Evolutionary conservation across 192 early-diverging fungal genomes (phyloP).

Genomic region (Chytriomyces confervae): DNA sequence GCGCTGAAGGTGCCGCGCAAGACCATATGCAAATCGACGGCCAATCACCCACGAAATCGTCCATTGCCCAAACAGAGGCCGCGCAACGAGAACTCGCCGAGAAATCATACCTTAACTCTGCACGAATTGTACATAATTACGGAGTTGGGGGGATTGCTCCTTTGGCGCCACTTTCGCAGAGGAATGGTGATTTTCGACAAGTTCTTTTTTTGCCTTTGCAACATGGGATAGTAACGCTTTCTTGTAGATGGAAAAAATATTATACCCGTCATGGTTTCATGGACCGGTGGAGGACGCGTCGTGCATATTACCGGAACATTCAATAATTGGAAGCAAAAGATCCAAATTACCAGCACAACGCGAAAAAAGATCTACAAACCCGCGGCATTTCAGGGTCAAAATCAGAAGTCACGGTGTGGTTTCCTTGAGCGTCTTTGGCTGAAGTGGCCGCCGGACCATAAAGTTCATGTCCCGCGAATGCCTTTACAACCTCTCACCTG

Average conservation of each 20-base stretch:
- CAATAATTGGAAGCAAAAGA: conserved; percentile 96
- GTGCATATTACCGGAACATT: conserved; percentile 97
- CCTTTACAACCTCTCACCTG: no score
- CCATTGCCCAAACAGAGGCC: not conserved
- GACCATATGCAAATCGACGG: not conserved
- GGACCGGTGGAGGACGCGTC: conserved; percentile 79
- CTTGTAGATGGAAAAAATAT: conserved; percentile 29
- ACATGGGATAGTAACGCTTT: not conserved
- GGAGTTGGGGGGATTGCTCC: conserved; percentile 41
- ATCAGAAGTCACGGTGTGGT: not conserved
- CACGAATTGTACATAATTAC: conserved; percentile 39
- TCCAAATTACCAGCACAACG: no score
- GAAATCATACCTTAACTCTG: conserved; percentile 33
- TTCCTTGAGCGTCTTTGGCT: not conserved
- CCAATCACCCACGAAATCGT: no score
- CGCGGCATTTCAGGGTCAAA: not conserved
- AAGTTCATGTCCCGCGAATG: no score
- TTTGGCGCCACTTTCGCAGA: conserved; percentile 32
- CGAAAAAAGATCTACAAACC: not conserved
- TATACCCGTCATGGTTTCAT: conserved; percentile 90
- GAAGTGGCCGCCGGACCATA: no score
- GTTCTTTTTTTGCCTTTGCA: conserved; percentile 21
- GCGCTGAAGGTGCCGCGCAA: not conserved
- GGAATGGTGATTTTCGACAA: conserved; percentile 7
- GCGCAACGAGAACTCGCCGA: not conserved